Evolutionary conservation across 306 rosid genomes (phyloP).

Genomic region (Pyrus communis): DNA sequence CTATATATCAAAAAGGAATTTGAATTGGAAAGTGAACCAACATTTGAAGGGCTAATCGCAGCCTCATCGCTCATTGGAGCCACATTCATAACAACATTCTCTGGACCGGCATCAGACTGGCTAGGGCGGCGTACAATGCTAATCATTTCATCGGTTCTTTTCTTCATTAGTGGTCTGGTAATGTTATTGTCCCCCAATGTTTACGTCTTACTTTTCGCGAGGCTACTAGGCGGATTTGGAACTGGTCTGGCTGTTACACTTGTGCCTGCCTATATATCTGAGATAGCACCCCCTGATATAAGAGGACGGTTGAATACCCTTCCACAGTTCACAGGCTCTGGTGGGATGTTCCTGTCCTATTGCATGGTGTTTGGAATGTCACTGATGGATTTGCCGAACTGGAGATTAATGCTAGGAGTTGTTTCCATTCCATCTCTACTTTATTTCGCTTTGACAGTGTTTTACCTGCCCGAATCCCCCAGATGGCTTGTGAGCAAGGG

Average conservation of each 20-base stretch:
- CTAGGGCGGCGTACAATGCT: constrained; percentile 22
- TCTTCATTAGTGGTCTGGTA: constrained; percentile 10
- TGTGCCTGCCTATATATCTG: constrained; percentile 24
- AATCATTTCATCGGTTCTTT: constrained; percentile 6
- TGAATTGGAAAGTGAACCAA: constrained; percentile 7
- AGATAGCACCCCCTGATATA: constrained; percentile 24
- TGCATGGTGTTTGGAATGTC: constrained; percentile 29
- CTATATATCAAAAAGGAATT: constrained; percentile 20
- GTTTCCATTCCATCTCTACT: constrained; percentile 20
- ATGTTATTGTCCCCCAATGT: constrained; percentile 26
- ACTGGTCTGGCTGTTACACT: constrained; percentile 22
- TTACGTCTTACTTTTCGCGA: constrained; percentile 13
- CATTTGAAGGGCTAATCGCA: constrained; percentile 20
- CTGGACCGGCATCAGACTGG: constrained; percentile 17
- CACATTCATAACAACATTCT: constrained; percentile 14
- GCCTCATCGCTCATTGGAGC: constrained; percentile 23
- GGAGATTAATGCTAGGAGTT: constrained; percentile 27
- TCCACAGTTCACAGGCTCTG: constrained; percentile 26
- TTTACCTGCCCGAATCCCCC: constrained; percentile 31
- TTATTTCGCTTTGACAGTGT: constrained; percentile 11
- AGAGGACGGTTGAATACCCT: constrained; percentile 19
- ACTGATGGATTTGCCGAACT: constrained; percentile 13
- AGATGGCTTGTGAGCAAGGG: constrained; percentile 32
- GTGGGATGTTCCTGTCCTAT: constrained; percentile 25
- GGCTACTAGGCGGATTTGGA: constrained; percentile 21